Evolutionary conservation across 768 basidiomycete species (phyloP), one percentile per base, ranked within the genome.

Genomic region (Lactifluus pinguis): DNA sequence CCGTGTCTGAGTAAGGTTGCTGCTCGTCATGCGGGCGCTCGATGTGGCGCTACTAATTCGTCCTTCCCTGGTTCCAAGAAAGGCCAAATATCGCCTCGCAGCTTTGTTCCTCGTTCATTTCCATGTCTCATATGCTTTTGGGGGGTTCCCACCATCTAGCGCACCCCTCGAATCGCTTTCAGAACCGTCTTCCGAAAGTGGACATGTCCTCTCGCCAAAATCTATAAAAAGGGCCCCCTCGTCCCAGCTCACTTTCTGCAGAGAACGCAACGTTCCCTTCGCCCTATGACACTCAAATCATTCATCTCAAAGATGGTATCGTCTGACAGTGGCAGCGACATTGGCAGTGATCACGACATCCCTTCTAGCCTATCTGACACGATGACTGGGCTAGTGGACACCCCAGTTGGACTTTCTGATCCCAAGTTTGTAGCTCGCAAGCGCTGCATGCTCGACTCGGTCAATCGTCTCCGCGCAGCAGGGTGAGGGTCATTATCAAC

Each of bases 391-490:
- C 4, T 11, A 15, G n/a, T n/a, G 8, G 25, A 57, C 11, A 14
- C 15, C 11, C 75, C 72, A 4, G 76, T 86, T 3, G 86, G 86
- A 0, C 75, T 87, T 0, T 80, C 82, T 0, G 77, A 80, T 61
- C 74, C 79, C 0, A 65, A 71, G 8, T 69, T 78, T 15, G 72
- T 77, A 0, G 70, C 74, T 3, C 70, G 70, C 0, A 74, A 83
- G 4, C 76, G 79, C 6, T 72, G 69, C 7, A 79, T 85, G 75
- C 73, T 87, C 0, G 84, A 87, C 55, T 67, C 84, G 0, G 75
- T 86, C 2, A 85, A 86, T 57, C 78, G 79, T 2, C 69, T 88
- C 0, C 83, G 82, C 11, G 81, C 71, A 44, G 85, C 84, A 0
- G 86, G 86, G 86, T 84, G 60, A 13, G 72, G 11, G 36, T 65